Evolutionary conservation across 169 alveolate species (phyloP).

Genomic region (Cryptosporidium canis): DNA sequence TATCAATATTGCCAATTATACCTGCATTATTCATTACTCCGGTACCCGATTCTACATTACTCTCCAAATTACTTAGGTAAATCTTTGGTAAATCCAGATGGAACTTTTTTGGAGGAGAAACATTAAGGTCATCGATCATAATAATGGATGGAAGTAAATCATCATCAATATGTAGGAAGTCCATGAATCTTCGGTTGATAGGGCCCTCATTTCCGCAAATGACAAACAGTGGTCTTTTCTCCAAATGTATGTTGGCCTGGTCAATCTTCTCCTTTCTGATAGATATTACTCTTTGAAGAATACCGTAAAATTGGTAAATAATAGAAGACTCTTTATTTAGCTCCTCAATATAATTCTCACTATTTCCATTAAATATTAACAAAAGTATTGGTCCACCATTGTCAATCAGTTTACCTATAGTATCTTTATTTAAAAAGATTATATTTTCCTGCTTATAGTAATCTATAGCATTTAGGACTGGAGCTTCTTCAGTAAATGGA

Average conservation of each 20-base stretch:
- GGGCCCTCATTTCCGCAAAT: conserved; percentile 70
- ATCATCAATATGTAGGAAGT: conserved; percentile 46
- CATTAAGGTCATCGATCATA: conserved; percentile 25
- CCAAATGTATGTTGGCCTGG: neutral
- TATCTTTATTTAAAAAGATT: conserved; percentile 34
- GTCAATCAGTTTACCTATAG: conserved; percentile 18
- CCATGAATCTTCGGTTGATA: conserved; percentile 59
- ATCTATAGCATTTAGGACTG: conserved; percentile 20
- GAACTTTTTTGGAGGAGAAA: conserved; percentile 56
- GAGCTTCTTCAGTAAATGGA: conserved; percentile 28
- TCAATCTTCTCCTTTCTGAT: conserved; percentile 38
- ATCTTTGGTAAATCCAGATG: conserved; percentile 34
- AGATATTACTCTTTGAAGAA: conserved; percentile 1
- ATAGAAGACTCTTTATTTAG: conserved; percentile 13
- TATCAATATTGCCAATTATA: neutral
- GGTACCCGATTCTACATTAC: neutral
- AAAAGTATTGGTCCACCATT: conserved; percentile 19
- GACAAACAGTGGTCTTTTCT: conserved; percentile 19
- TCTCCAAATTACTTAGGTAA: neutral
- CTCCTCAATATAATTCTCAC: conserved; percentile 19
- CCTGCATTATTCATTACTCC: neutral
- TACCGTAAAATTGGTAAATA: conserved; percentile 26
- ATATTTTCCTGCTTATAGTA: conserved; percentile 24
- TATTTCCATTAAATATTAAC: conserved; percentile 38
- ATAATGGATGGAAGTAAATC: conserved; percentile 26